phyloP scores from a whole-genome alignment of 805 yeast genomes.

The Starmerella etchellsii region DNA sequence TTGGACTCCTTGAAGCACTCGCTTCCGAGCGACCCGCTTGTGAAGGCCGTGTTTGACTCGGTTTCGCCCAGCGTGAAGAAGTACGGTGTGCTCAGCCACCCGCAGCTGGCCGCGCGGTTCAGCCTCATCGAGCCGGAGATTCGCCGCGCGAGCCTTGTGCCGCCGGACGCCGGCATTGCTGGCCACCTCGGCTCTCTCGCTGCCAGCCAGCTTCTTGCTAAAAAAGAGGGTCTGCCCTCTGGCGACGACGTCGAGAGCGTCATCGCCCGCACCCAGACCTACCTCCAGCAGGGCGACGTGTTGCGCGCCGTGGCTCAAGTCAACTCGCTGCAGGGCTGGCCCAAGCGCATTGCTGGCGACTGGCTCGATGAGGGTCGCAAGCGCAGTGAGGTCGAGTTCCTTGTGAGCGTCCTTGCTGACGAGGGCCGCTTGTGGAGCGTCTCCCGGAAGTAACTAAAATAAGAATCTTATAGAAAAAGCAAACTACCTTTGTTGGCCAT shows the following conservation, averaged over 20 bases:
- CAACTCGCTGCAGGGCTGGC: conserved; percentile 82
- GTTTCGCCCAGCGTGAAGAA: conserved; percentile 35
- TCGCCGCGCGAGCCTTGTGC: conserved; percentile 75
- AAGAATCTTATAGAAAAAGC: too few species aligned
- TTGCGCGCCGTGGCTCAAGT: conserved; percentile 88
- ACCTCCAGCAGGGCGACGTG: conserved; percentile 61
- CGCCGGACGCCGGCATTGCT: conserved; percentile 89
- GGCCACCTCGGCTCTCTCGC: conserved; percentile 76
- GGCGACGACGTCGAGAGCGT: conserved; percentile 83
- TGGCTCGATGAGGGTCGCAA: conserved; percentile 86
- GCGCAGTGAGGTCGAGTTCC: conserved; percentile 75
- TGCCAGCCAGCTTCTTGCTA: conserved; percentile 61
- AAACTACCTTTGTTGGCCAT: too few species aligned
- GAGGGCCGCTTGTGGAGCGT: conserved; percentile 26
- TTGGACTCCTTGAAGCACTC: conserved; percentile 27
- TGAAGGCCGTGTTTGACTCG: conserved; percentile 35
- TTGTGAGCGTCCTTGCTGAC: conserved; percentile 38
- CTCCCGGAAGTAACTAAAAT: conserved; percentile 9
- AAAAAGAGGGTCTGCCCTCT: conserved; percentile 64
- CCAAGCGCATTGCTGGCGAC: conserved; percentile 75
- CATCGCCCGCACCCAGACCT: conserved; percentile 69
- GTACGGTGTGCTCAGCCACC: conserved; percentile 56
- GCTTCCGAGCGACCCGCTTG: conserved; percentile 38
- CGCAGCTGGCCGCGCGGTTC: conserved; percentile 74
- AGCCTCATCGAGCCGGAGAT: conserved; percentile 69